Conservation (phyloP, 208 protist genomes). For the Acanthamoeba lenticulata region DNA sequence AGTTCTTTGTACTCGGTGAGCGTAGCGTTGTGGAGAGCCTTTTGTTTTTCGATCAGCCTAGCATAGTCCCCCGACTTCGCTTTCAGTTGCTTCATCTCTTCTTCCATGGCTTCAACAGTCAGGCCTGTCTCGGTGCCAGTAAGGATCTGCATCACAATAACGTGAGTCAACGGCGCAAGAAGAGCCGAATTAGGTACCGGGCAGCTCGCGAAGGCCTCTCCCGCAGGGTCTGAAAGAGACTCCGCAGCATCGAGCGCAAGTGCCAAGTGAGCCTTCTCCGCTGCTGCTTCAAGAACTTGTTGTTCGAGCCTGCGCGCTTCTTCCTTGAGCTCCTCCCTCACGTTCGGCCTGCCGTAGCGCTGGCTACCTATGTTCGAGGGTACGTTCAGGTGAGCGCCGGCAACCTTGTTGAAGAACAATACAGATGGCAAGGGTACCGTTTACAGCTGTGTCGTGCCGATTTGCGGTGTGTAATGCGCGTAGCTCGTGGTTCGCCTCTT, state of each 20-base stretch:
- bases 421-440: background rate
- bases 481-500: background rate
- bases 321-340: too few relatives aligned
- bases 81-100: background rate
- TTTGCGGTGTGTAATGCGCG: background rate
- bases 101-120: background rate
- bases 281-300: too few relatives aligned
- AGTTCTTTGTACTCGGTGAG: background rate
- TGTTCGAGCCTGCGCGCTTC: too few relatives aligned
- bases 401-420: background rate
- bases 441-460: background rate
- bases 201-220: too few relatives aligned
- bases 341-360: too few relatives aligned
- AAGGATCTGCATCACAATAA: background rate
- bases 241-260: too few relatives aligned
- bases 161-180: background rate
- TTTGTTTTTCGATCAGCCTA: background rate
- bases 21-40: slow-evolving; percentile 5
- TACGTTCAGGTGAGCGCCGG: background rate
- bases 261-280: too few relatives aligned
- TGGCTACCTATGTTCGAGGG: too few relatives aligned
- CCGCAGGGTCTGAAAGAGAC: too few relatives aligned
- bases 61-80: background rate
- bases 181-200: too few relatives aligned
- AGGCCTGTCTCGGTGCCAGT: background rate